phyloP scores from a whole-genome alignment of 2,329 filamentous ascomycete species.

The Penicillium digitatum region DNA sequence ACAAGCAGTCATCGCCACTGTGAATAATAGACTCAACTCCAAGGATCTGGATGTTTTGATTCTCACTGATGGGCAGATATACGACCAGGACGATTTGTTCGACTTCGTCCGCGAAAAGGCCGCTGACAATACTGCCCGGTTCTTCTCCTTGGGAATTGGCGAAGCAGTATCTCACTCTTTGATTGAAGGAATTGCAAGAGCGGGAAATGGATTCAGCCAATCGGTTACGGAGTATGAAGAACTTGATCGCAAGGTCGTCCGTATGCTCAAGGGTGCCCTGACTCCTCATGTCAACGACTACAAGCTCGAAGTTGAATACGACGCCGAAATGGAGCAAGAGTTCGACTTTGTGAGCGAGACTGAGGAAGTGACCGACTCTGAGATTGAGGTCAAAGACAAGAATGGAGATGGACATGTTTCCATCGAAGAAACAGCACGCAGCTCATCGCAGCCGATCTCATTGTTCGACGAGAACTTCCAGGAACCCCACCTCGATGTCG shows the following conservation, averaged over 20 bases:
- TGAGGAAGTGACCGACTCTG: conserved; percentile 9
- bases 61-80: conserved; percentile 56
- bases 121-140: conserved; percentile 45
- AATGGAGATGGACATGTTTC: conserved; percentile 10
- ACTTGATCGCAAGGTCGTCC: conserved; percentile 64
- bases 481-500: conserved; percentile 38
- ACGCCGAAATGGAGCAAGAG: conserved; percentile 44
- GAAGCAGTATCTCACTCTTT: conserved; percentile 53
- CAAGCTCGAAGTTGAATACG: conserved; percentile 60
- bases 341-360: conserved; percentile 55
- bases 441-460: conserved; percentile 49
- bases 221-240: conserved; percentile 60
- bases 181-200: conserved; percentile 56
- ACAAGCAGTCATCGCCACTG: conserved; percentile 45
- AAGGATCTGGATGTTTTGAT: conserved; percentile 53
- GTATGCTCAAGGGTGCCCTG: conserved; percentile 69
- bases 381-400: conserved; percentile 1
- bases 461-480: conserved; percentile 55
- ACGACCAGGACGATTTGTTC: conserved; percentile 49
- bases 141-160: conserved; percentile 57
- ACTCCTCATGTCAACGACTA: conserved; percentile 64
- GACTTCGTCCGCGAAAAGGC: conserved; percentile 46
- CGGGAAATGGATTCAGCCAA: conserved; percentile 60
- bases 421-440: conserved; percentile 8
- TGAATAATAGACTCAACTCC: conserved; percentile 46